Percentiles rank a stretch among this genome's conserved stretches.
These are phyloP conservation scores for Talaromyces pinophilus DNA, from an alignment of 2,329 filamentous ascomycete genomes.

Conservation along the genomic window DNA sequence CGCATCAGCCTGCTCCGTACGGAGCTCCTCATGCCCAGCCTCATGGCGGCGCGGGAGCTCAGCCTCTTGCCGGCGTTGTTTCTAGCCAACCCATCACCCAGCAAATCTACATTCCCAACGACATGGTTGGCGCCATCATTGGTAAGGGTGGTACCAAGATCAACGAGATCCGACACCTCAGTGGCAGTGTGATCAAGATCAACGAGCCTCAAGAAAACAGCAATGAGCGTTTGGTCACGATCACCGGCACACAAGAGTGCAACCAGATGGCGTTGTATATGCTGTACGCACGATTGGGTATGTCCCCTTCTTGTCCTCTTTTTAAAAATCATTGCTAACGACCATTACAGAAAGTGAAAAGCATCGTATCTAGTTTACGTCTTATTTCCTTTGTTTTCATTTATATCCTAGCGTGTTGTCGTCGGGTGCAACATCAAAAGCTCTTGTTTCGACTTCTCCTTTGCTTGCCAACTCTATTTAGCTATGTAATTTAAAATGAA, in stretches of 20 bases:
- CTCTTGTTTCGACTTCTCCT: constrained; percentile 16
- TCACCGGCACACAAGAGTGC: constrained; percentile 96
- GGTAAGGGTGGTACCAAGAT: constrained; percentile 99
- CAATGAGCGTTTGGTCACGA: constrained; percentile 95
- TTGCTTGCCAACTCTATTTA: constrained; percentile 15
- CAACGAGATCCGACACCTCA: constrained; percentile 96
- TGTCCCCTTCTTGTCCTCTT: constrained; percentile 34
- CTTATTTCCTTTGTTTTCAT: constrained; percentile 8
- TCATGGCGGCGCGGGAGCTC: constrained; percentile 61
- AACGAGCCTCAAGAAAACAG: constrained; percentile 99
- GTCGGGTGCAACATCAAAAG: constrained; percentile 19
- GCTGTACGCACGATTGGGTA: constrained; percentile 95
- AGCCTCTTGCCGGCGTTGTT: constrained; percentile 71
- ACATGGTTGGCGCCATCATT: constrained; percentile 99
- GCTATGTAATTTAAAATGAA: constrained; percentile 18
- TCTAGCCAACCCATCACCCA: constrained; percentile 87
- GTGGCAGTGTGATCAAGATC: constrained; percentile 98
- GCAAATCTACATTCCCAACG: constrained; percentile 98
- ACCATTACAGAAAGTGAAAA: constrained; percentile 68
- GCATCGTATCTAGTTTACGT: constrained; percentile 63
- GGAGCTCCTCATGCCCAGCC: constrained; percentile 63
- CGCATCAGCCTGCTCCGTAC: constrained; percentile 72
- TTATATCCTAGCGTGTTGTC: constrained; percentile 17
- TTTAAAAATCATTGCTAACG: constrained; percentile 21
- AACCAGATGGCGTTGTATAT: constrained; percentile 99